These are phyloP conservation scores for Schizochytrium sp. DNA, from an alignment of 108 stramenopile species.

Conservation along the genomic window DNA sequence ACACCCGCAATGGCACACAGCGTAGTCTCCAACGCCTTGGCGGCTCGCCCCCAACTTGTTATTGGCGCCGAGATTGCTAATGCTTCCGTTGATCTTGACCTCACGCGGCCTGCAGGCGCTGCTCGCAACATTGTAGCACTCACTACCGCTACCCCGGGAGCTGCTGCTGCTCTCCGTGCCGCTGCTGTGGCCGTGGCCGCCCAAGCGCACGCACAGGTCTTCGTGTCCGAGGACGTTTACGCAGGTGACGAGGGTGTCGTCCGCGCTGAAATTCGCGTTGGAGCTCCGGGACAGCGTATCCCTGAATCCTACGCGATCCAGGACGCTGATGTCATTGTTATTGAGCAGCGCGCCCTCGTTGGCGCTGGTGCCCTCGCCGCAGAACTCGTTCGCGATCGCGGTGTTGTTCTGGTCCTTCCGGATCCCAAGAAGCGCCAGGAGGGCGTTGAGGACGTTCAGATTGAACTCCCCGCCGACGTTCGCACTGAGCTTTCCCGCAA, in stretches of 20 bases:
- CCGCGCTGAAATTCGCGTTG: constrained; percentile 43
- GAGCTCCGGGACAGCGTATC: neutral
- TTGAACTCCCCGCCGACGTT: constrained; percentile 48
- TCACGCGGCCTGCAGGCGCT: neutral
- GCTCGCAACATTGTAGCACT: neutral
- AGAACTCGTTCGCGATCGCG: neutral
- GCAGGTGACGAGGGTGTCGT: constrained; percentile 39
- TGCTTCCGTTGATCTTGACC: neutral
- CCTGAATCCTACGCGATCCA: constrained; percentile 49
- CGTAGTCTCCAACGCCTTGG: neutral
- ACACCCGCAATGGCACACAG: constrained; percentile 45
- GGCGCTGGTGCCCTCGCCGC: constrained; percentile 11
- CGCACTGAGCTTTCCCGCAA: constrained; percentile 34
- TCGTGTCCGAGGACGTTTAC: constrained; percentile 41
- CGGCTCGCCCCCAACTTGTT: constrained; percentile 19
- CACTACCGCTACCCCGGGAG: neutral
- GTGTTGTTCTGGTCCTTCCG: neutral
- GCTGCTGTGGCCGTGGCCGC: neutral
- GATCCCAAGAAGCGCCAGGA: neutral
- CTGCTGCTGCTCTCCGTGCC: neutral
- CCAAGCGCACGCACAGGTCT: neutral
- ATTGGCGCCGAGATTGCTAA: neutral
- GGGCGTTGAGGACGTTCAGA: neutral
- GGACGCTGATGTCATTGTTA: constrained; percentile 42
- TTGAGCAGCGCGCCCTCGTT: constrained; percentile 38